Base-by-base conservation (phyloP, 2,329 filamentous ascomycete species). In the Beauveria asiatica region DNA sequence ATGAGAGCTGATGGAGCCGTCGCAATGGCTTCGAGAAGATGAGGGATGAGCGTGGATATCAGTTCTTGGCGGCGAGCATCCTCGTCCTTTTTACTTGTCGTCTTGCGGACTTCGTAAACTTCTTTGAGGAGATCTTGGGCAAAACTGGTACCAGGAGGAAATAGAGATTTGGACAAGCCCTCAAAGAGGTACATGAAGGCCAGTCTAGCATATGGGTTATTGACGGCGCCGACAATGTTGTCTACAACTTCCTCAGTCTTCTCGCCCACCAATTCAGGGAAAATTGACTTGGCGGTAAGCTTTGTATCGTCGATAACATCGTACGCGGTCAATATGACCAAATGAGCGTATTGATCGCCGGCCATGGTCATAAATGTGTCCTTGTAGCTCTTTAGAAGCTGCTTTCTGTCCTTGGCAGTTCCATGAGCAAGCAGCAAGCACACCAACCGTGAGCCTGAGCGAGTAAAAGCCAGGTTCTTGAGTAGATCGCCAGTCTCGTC, bases 241-340 rank as follows among this genome's bases (percentile, higher is more conserved):
- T 88, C 82, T 2, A 81, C 76, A 39, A 85, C 78, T 60, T 81
- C 80, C 59, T 86, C 79, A 25, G 82, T 79, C 62, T 85, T 83
- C 68, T 90, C 89, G 64, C 87, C 89, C 19, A 97, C 76, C 13
- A 99, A 79, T 73, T 97, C 93, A 0, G 90, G 81, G 73, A 96
- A 91, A 65, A 99, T 89, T 37, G 89, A 81, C 76, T 96, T 97
- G 55, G 86, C 81, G 3, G 86, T 90, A 69, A 96, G 80, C 65
- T 95, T 92, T 10, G 94, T 99, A 72, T 99, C 94, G 67, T 99
- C 94, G 53, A 96, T 86, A 53, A 96, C 87, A 68, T 97, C 94
- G 70, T 92, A 92, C 1, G 91, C 90, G 1, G 92, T 82, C 59
- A 97, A 80, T 39, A 99, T 83, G 58, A 97, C 83, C 63, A 87